Percentiles rank a stretch among this genome's conserved stretches.
Evolutionary conservation across 2,329 filamentous ascomycete genomes (phyloP).

Genomic region (Incumbomyces lentus): DNA sequence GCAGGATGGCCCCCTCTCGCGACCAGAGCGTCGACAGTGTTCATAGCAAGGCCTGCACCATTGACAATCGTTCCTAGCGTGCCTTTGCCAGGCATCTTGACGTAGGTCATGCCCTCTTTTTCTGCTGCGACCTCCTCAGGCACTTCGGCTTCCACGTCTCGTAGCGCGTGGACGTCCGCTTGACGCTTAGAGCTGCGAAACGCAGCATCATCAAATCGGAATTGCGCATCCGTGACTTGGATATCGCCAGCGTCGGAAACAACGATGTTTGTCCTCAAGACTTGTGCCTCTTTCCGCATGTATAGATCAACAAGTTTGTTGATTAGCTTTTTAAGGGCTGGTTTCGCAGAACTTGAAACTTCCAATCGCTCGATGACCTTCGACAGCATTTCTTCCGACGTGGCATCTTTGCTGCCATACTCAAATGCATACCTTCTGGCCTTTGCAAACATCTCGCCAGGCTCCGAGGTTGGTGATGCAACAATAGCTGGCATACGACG

Average conservation of each 20-base stretch:
- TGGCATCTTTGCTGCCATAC: slow-evolving; percentile 42
- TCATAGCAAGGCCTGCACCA: slow-evolving; percentile 82
- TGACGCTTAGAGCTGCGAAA: slow-evolving; percentile 54
- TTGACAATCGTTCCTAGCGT: slow-evolving; percentile 73
- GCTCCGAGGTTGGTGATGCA: slow-evolving; percentile 43
- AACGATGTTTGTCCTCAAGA: slow-evolving; percentile 44
- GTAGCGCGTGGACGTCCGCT: slow-evolving; percentile 47
- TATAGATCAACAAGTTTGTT: slow-evolving; percentile 49
- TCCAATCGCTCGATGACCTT: slow-evolving; percentile 40
- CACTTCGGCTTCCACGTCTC: slow-evolving; percentile 43
- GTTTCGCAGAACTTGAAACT: slow-evolving; percentile 38
- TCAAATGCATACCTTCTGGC: slow-evolving; percentile 52
- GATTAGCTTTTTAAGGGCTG: slow-evolving; percentile 41
- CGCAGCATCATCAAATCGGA: slow-evolving; percentile 62
- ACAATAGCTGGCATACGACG: slow-evolving; percentile 54
- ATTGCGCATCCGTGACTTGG: slow-evolving; percentile 43
- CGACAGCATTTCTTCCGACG: slow-evolving; percentile 34
- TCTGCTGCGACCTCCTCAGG: slow-evolving; percentile 53
- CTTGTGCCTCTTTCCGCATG: slow-evolving; percentile 54
- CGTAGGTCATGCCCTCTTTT: slow-evolving; percentile 66
- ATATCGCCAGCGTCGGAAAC: slow-evolving; percentile 33
- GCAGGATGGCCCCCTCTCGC: slow-evolving; percentile 57
- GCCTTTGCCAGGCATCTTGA: slow-evolving; percentile 47
- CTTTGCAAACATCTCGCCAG: slow-evolving; percentile 32
- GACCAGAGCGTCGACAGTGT: slow-evolving; percentile 70